Evolutionary conservation across 139 green algal species (phyloP).

Genomic region (Chlorella sp.): DNA sequence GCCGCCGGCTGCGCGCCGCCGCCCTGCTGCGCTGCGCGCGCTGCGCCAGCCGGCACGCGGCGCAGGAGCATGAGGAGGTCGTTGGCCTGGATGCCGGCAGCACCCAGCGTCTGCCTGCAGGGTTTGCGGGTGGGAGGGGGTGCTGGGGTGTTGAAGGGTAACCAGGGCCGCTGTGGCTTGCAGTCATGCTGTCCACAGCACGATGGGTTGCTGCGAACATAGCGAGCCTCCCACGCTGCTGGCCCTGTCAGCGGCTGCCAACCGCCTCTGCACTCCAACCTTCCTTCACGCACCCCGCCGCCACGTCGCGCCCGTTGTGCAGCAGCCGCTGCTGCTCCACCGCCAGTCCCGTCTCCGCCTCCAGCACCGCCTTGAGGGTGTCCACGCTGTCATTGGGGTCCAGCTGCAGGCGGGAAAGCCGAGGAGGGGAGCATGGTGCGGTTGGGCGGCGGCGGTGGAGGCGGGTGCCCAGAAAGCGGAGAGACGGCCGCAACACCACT

Average conservation of each 20-base stretch:
- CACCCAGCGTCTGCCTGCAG: conserved; percentile 55
- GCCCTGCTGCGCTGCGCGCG: not conserved
- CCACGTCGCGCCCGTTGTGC: conserved; percentile 54
- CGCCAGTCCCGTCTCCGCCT: conserved; percentile 76
- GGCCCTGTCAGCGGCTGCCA: no score
- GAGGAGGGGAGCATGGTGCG: not conserved
- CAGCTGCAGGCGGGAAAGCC: conserved; percentile 53
- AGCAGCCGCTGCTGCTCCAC: conserved; percentile 68
- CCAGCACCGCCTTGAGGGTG: conserved; percentile 84
- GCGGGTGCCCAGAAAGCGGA: no score
- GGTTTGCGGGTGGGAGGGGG: not conserved
- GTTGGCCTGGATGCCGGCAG: conserved; percentile 56
- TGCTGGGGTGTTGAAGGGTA: no score
- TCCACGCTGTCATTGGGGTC: conserved; percentile 61
- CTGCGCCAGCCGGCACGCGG: not conserved
- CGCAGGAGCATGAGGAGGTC: conserved; percentile 74
- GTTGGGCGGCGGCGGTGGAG: not conserved
- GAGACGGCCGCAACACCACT: not conserved
- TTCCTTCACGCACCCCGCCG: conserved; percentile 18
- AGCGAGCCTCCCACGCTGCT: no score
- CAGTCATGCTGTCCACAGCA: no score
- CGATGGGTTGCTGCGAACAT: no score
- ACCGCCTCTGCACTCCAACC: no score
- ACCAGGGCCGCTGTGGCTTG: no score
- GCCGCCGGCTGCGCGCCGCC: not conserved